These are phyloP conservation scores for Aureobasidium sp. DNA, from an alignment of 2,329 filamentous ascomycete genomes.

Conservation along the genomic window DNA sequence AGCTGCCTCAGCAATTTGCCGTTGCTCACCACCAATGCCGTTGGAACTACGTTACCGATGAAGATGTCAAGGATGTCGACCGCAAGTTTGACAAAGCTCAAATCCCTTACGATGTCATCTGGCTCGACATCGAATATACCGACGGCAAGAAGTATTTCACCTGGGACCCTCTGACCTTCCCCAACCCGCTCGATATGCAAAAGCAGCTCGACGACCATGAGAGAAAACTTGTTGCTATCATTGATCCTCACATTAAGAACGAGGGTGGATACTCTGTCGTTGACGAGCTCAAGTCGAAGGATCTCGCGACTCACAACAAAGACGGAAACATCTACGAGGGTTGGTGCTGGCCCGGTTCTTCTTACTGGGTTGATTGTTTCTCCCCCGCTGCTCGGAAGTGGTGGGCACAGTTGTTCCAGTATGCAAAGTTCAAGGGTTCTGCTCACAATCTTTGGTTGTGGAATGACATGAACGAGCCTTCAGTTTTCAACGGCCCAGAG, in stretches of 20 bases:
- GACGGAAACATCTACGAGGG: constrained; percentile 83
- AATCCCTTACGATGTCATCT: constrained; percentile 97
- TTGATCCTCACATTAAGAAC: constrained; percentile 98
- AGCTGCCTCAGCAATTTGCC: constrained; percentile 84
- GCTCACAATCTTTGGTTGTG: constrained; percentile 84
- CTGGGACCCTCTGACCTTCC: constrained; percentile 85
- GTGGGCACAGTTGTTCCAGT: constrained; percentile 87
- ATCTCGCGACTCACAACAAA: constrained; percentile 81
- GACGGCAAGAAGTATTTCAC: constrained; percentile 98
- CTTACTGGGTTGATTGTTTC: constrained; percentile 93
- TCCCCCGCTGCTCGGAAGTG: constrained; percentile 84
- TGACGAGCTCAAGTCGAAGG: constrained; percentile 74
- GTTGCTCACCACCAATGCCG: constrained; percentile 95
- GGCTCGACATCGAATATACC: constrained; percentile 97
- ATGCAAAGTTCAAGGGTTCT: constrained; percentile 78
- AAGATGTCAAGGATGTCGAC: constrained; percentile 94
- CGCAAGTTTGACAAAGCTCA: constrained; percentile 90
- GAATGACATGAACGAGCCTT: constrained; percentile 99
- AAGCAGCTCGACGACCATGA: constrained; percentile 77
- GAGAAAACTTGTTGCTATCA: constrained; percentile 86
- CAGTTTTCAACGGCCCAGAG: constrained; percentile 96
- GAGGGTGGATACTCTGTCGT: constrained; percentile 66
- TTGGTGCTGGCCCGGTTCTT: constrained; percentile 98
- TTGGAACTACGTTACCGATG: constrained; percentile 97
- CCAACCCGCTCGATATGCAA: constrained; percentile 78